phyloP scores from a whole-genome alignment of 2,329 filamentous ascomycete species.

The Clarireedia paspali region DNA sequence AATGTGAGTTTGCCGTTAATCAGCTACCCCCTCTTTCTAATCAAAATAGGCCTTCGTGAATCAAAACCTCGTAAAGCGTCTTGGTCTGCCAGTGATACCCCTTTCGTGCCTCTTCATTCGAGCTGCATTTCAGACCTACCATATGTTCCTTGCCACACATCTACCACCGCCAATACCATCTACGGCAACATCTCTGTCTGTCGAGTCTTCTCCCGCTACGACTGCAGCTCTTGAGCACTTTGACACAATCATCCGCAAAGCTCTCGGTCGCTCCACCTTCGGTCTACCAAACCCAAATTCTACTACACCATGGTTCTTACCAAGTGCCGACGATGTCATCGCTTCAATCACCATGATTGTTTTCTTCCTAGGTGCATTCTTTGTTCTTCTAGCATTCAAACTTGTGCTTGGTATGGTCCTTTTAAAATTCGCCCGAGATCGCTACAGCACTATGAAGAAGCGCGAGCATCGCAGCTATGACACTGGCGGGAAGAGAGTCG shows the following conservation, averaged over 20 bases:
- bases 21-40: constrained; percentile 13
- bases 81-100: constrained; percentile 86
- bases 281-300: constrained; percentile 32
- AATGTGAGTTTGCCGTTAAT: constrained; percentile 49
- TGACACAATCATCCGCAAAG: constrained; percentile 68
- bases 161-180: constrained; percentile 67
- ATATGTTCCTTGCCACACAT: constrained; percentile 92
- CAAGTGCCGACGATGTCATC: constrained; percentile 59
- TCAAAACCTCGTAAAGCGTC: constrained; percentile 79
- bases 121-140: constrained; percentile 89
- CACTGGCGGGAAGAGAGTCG: constrained; percentile 66
- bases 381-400: constrained; percentile 78
- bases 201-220: constrained; percentile 67
- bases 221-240: constrained; percentile 72
- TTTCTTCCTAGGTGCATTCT: constrained; percentile 76
- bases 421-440: constrained; percentile 67
- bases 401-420: constrained; percentile 83
- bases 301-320: constrained; percentile 28
- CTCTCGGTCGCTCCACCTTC: constrained; percentile 67
- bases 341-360: constrained; percentile 75
- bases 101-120: constrained; percentile 93
- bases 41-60: constrained; percentile 68
- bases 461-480: constrained; percentile 51
- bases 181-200: constrained; percentile 55
- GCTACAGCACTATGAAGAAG: constrained; percentile 76